Evolutionary conservation across 495 filamentous ascomycete genomes (phyloP), one percentile per base, ranked within the genome.

Genomic region (Lasiosphaeriaceae sp.): DNA sequence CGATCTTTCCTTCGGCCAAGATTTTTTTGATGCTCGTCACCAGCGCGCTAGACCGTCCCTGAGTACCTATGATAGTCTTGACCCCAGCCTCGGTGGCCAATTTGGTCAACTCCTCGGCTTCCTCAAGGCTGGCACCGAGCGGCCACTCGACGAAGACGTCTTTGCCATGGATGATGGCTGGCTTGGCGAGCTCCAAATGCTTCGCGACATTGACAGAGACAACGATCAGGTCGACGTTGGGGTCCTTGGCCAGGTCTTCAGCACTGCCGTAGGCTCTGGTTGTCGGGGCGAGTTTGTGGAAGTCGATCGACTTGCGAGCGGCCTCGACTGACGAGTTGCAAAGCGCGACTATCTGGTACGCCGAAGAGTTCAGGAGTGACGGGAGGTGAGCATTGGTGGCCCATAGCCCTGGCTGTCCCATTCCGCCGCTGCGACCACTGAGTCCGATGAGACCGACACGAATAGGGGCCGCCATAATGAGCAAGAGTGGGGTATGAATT

Each of bases 131-230:
- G 0, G 58, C 61, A 16, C 49, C 69, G 6, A 72, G 58, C 16
- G 68, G 74, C 82, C 82, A 83, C 60, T 84, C 82, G n/a, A 80
- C 72, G 47, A 75, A 82, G 31, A 78, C 73, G 45, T 72, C 60
- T 59, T 83, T 84, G 12, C 73, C 71, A 11, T 75, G 72, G 45
- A 68, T 47, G 11, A 84, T 53, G 12, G 68, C 75, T 2, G 80
- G 76, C 46, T 71, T 63, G 35, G 77, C 67, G 11, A 76, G 67
- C 17, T 65, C 60, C 47, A 75, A 75, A 64, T 85, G 82, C 46
- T 70, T 66, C 17, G 71, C 66, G 0, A 80, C 77, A 14, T 67
- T 60, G 3, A 77, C 74, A 41, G 56, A 70, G 44, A 74, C 69
- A 47, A 80, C 74, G 9, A 84, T 72, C 22, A 84, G 67, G 55